A percentile compares a stretch with the other conserved stretches of the same genome.
These are phyloP conservation scores for Pyrus hybrid DNA, from an alignment of 331 rosid species.

Conservation along the genomic window DNA sequence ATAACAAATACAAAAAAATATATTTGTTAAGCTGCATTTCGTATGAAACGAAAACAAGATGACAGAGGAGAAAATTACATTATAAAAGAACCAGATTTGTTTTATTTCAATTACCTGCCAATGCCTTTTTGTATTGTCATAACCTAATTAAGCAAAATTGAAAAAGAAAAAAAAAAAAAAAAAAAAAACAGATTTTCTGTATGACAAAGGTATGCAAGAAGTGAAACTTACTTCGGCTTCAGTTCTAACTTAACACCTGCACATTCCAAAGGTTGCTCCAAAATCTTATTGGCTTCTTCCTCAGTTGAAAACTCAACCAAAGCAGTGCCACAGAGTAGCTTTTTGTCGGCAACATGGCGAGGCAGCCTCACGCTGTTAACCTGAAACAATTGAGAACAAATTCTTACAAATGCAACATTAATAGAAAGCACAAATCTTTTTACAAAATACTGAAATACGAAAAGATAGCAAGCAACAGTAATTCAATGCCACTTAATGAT, in stretches of 20 bases:
- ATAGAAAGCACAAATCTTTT: background rate
- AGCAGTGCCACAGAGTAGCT: constrained; percentile 69
- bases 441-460: background rate
- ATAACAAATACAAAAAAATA: background rate
- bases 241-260: constrained; percentile 58
- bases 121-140: background rate
- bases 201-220: background rate
- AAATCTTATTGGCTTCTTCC: constrained; percentile 49
- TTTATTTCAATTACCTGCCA: background rate
- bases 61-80: background rate
- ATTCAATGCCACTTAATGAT: background rate
- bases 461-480: background rate
- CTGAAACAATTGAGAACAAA: constrained; percentile 30
- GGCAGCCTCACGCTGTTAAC: constrained; percentile 83
- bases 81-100: background rate
- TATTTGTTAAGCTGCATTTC: background rate
- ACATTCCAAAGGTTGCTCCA: constrained; percentile 40
- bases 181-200: background rate
- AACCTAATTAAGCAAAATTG: background rate
- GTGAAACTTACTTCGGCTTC: constrained; percentile 58
- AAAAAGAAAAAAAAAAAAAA: too few relatives aligned
- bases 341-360: constrained; percentile 80
- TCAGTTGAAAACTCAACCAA: constrained; percentile 72
- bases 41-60: background rate
- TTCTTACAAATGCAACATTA: background rate